Conservation (phyloP, 306 rosid genomes). For the Quercus ilex region DNA sequence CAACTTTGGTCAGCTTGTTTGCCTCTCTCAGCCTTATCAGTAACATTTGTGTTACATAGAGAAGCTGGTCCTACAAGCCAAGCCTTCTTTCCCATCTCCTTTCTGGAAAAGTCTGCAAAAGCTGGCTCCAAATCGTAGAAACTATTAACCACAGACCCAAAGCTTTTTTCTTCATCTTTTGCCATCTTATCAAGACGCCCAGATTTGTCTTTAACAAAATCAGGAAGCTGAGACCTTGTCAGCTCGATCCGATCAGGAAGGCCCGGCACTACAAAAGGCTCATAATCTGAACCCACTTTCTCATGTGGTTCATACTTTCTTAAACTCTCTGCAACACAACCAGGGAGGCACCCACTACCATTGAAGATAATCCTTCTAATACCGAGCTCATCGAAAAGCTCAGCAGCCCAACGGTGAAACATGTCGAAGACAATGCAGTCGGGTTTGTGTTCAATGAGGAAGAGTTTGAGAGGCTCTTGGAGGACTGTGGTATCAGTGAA, state of each 20-base stretch:
- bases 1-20: conserved; percentile 32
- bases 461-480: conserved; percentile 34
- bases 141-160: conserved; percentile 50
- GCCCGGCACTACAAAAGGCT: conserved; percentile 42
- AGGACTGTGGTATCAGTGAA: conserved; percentile 39
- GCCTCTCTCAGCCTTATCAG: conserved; percentile 46
- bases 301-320: conserved; percentile 17
- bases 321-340: conserved; percentile 31
- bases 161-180: conserved; percentile 32
- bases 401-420: conserved; percentile 50
- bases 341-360: conserved; percentile 53
- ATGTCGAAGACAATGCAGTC: conserved; percentile 52
- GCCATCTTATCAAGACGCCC: background rate
- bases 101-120: conserved; percentile 37
- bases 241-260: conserved; percentile 46
- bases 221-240: conserved; percentile 49
- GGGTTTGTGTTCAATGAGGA: conserved; percentile 33
- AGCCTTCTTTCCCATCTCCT: conserved; percentile 27
- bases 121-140: conserved; percentile 50
- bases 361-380: conserved; percentile 41
- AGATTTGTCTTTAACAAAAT: conserved; percentile 23
- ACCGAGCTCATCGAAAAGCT: conserved; percentile 24
- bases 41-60: conserved; percentile 33
- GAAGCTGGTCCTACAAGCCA: conserved; percentile 72
- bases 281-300: conserved; percentile 34